Evolutionary conservation across 768 basidiomycete species (phyloP), one percentile per base, ranked within the genome.

Genomic region (Mrakia blollopis): DNA sequence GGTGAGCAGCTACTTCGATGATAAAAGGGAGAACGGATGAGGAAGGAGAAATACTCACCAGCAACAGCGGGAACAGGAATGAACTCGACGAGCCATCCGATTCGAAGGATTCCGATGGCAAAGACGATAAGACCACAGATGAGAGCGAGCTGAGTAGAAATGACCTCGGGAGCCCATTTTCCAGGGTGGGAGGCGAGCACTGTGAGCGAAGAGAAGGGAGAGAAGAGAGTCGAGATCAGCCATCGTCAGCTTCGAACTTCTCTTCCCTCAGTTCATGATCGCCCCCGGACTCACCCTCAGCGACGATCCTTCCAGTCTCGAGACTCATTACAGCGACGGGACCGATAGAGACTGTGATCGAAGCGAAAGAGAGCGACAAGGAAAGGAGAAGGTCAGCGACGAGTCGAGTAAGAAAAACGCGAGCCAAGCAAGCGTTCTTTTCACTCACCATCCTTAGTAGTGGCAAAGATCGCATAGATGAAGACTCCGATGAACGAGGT

Each of bases 241-340:
- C 47, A 7, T 50, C 47, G 47, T 14, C 47, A 14, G 14, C 14
- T 14, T 14, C 10, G 39, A 41, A 11, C 39, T 41, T 11, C 5
- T 11, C 11, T 41, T 41, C 6, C 13, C 47, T 50, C 18, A 18
- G 16, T 18, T 50, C 47, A 18, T 4, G 47, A 50, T 14, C 16
- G 7, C 16, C 47, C 21, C 18, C 13, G 47, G 11, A 50, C 47
- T 50, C 47, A 50, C 47, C 47, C 16, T 87, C 83, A 21, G 87
- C 85, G 82, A 98, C 92, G 79, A 98, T 89, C 82, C 92, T 89
- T 10, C 92, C 87, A 13, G 83, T 89, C 32, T 92, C 91, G 72
- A 97, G 87, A 2, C 93, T 95, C 94, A 99, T 97, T 82, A 99
- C 96, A 14, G 97, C 96, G 80, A 98, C 96, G 3, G 97, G 97